A percentile compares a stretch with the other conserved stretches of the same genome.
phyloP scores from a whole-genome alignment of 2,329 filamentous ascomycete genomes.

The Cladosporium sp. region DNA sequence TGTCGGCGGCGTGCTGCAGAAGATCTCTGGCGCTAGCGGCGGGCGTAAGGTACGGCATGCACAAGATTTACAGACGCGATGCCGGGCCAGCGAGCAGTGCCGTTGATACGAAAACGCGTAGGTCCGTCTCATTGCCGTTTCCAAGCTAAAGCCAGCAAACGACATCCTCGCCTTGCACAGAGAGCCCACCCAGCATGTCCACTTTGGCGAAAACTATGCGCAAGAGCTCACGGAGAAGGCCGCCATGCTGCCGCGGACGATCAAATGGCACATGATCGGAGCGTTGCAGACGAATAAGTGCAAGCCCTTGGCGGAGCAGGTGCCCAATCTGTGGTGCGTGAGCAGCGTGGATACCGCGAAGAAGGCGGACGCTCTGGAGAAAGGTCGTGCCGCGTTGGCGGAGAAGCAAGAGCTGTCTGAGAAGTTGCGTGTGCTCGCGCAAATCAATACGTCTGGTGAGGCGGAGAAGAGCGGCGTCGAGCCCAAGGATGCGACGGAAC shows the following conservation, averaged over 20 bases:
- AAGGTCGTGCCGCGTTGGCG: conserved; percentile 59
- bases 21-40: conserved; percentile 25
- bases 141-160: conserved; percentile 88
- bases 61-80: background rate
- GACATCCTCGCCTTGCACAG: conserved; percentile 82
- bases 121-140: conserved; percentile 88
- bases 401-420: conserved; percentile 30
- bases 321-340: conserved; percentile 85
- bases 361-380: conserved; percentile 77
- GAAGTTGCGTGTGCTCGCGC: conserved; percentile 70
- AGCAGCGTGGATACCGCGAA: conserved; percentile 83
- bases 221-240: conserved; percentile 81
- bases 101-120: conserved; percentile 30
- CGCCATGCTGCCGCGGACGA: conserved; percentile 63
- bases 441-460: conserved; percentile 93
- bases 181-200: conserved; percentile 42
- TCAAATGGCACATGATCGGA: conserved; percentile 96
- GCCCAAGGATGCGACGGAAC: conserved; percentile 53
- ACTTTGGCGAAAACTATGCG: conserved; percentile 95
- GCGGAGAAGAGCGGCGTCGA: conserved; percentile 74
- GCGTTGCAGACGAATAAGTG: conserved; percentile 92
- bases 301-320: conserved; percentile 71
- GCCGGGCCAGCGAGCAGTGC: background rate
- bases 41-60: conserved; percentile 9
- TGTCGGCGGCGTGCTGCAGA: conserved; percentile 35